Conservation (phyloP, 129 eudicot species). For the Centaurea solstitialis region DNA sequence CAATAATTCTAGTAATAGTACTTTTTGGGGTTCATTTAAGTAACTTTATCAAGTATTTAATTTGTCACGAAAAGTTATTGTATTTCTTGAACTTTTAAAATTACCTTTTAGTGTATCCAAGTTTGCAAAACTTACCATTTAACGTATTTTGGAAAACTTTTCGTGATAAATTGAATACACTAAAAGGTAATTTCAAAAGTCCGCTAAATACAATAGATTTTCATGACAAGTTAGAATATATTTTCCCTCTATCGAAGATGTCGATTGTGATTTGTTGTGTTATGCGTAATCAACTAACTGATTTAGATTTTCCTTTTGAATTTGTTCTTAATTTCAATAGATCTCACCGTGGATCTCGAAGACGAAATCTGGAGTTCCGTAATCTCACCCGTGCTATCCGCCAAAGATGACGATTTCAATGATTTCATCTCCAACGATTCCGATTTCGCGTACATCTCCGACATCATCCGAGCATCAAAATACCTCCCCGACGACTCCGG, state of each 20-base stretch:
- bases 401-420: not conserved
- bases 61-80: too few species aligned
- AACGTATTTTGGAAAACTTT: too few species aligned
- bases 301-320: not conserved
- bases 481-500: conserved; percentile 68
- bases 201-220: too few species aligned
- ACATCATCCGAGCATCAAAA: conserved; percentile 66
- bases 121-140: too few species aligned
- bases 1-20: conserved; percentile 13
- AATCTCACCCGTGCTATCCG: conserved; percentile 29
- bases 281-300: not conserved
- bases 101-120: too few species aligned
- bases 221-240: too few species aligned
- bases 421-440: conserved; percentile 15
- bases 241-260: not conserved
- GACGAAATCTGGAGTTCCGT: conserved; percentile 66
- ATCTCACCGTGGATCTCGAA: conserved; percentile 50
- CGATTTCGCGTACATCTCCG: conserved; percentile 44
- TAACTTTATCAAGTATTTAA: too few species aligned
- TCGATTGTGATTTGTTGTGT: conserved; percentile 5
- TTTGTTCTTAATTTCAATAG: conserved; percentile 15
- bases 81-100: too few species aligned
- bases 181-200: too few species aligned
- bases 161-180: too few species aligned
- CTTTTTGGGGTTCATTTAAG: too few species aligned